Conservation (phyloP, 306 rosid species). For the Cucumis cinereus region DNA sequence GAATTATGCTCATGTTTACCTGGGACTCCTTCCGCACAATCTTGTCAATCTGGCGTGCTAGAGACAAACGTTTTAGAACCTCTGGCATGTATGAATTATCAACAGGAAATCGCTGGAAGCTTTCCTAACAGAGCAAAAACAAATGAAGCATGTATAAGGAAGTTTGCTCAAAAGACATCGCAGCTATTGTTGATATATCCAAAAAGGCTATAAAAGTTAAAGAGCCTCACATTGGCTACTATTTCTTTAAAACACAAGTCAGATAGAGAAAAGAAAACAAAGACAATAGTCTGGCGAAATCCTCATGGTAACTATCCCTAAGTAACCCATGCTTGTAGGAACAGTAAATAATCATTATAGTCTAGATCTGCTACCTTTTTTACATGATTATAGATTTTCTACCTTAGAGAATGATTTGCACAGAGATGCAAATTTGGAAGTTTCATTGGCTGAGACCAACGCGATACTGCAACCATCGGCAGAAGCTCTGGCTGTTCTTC, state of each 20-base stretch:
- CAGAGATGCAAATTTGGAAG: slow-evolving; percentile 68
- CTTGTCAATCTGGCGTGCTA: slow-evolving; percentile 86
- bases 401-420: slow-evolving; percentile 96
- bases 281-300: not conserved
- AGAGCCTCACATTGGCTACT: not conserved
- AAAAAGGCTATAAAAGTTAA: not conserved
- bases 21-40: slow-evolving; percentile 67
- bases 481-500: slow-evolving; percentile 95
- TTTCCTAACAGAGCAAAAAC: slow-evolving; percentile 33
- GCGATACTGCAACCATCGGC: slow-evolving; percentile 98
- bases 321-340: not conserved
- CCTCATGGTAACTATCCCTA: too few species aligned
- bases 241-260: not conserved
- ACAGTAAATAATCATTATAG: not conserved
- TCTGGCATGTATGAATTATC: slow-evolving; percentile 84
- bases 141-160: not conserved
- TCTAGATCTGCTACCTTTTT: too few species aligned
- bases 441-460: slow-evolving; percentile 68
- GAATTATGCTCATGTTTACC: slow-evolving; percentile 27
- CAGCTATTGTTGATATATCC: slow-evolving; percentile 6
- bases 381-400: not conserved
- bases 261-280: not conserved
- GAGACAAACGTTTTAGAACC: slow-evolving; percentile 66
- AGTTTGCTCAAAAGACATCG: not conserved
- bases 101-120: slow-evolving; percentile 67